Evolutionary conservation across 1,284 basidiomycete species (phyloP), one percentile per base, ranked within the genome.

Genomic region (Ustilago cynodontis): DNA sequence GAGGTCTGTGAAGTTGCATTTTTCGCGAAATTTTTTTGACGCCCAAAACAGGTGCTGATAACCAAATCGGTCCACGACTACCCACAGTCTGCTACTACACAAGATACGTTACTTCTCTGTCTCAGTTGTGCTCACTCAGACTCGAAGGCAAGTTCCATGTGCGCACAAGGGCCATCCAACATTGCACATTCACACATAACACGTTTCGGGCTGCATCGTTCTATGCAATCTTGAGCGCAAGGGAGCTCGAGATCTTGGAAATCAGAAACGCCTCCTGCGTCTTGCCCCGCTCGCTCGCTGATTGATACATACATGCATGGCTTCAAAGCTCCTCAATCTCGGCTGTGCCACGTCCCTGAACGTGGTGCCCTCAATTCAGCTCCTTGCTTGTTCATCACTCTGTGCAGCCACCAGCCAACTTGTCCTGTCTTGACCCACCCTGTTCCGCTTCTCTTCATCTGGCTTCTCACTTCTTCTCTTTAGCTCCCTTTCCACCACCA

Each of bases 401-500:
- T 41, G 39, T 14, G 39, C 39, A 33, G 39, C 39, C n/a, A n/a
- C n/a, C n/a, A 41, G 39, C 39, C 39, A 41, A 31, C 22, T 51
- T 53, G 18, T n/a, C n/a, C n/a, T n/a, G n/a, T n/a, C n/a, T n/a
- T n/a, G n/a, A n/a, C n/a, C n/a, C n/a, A n/a, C n/a, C n/a, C 35
- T 43, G 8, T 49, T 52, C 13, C 35, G 14, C 49, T n/a, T 10
- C 33, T 53, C 55, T 43, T 52, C 26, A 28, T 28, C 41, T 33
- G n/a, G 6, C 18, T 3, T 33, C 31, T 35, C 24, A n/a, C 43
- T 43, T 43, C 45, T 45, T 37, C 50, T 28, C 24, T 51, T 59
- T 69, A 61, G 20, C 50, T 51, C 59, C 35, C 54, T 50, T 6
- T 41, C 61, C 65, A 60, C 50, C 58, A 59, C 51, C 63, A 60